Evolutionary conservation across 2,329 filamentous ascomycete genomes (phyloP).

Genomic region (Colletotrichum tropicicola): DNA sequence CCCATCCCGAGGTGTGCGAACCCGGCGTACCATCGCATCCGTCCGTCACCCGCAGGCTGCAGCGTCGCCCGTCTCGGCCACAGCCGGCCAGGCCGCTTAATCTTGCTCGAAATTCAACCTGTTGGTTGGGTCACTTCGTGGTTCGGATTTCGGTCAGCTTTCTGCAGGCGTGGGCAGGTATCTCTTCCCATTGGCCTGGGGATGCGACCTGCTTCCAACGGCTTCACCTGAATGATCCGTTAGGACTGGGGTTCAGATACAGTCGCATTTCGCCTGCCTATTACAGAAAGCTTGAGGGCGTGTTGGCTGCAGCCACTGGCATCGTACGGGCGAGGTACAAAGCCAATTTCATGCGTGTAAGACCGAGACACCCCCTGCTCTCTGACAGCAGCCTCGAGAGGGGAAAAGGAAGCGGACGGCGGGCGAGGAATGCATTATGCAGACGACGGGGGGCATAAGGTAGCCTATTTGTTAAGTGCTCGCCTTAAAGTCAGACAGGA

Average conservation of each 20-base stretch:
- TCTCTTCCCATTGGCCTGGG: not conserved
- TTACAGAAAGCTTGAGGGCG: not conserved
- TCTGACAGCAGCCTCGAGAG: not conserved
- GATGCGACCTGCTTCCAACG: not conserved
- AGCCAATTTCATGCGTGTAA: not conserved
- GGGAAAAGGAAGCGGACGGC: not conserved
- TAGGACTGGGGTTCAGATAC: not conserved
- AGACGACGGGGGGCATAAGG: not conserved
- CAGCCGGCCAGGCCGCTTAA: constrained; percentile 1
- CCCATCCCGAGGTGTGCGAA: too few species aligned
- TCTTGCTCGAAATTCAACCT: not conserved
- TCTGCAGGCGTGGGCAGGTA: not conserved
- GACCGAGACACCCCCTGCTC: not conserved
- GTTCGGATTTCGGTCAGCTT: not conserved
- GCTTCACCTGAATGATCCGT: not conserved
- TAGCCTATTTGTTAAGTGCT: not conserved
- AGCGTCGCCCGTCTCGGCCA: not conserved
- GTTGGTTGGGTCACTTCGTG: not conserved
- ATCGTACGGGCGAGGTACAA: not conserved
- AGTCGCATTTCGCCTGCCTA: not conserved
- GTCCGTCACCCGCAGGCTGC: not conserved
- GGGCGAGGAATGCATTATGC: not conserved
- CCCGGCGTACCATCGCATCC: constrained; percentile 10
- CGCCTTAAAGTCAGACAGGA: not conserved
- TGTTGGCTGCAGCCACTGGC: not conserved